Evolutionary conservation across 371 early-diverging fungal species (phyloP).

Genomic region (Synchytrium microbalum): DNA sequence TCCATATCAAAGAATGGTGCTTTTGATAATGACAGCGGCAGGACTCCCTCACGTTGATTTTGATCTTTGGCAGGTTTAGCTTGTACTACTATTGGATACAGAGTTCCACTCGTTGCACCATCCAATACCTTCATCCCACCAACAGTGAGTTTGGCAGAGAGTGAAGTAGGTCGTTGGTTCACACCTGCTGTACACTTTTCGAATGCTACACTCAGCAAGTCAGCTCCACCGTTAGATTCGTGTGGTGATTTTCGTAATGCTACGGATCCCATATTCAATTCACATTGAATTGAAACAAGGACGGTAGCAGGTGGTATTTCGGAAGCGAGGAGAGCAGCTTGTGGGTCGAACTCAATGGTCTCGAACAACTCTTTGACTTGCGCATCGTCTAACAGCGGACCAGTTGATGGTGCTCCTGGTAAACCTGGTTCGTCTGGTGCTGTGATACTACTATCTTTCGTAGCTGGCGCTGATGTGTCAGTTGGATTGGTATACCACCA

Average conservation of each 20-base stretch:
- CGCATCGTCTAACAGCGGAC: conserved; percentile 39
- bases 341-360: conserved; percentile 90
- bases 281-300: conserved; percentile 55
- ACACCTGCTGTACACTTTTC: conserved; percentile 42
- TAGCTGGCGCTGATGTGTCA: conserved; percentile 13
- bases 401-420: background rate
- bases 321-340: conserved; percentile 50
- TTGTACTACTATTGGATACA: conserved; percentile 75
- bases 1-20: conserved; percentile 65
- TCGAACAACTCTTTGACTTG: conserved; percentile 84
- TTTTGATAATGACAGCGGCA: background rate
- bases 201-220: conserved; percentile 50
- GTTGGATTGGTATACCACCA: conserved; percentile 18
- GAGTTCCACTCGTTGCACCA: conserved; percentile 61
- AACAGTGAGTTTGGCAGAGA: conserved; percentile 63
- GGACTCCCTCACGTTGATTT: conserved; percentile 6
- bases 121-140: conserved; percentile 74
- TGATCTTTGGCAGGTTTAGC: conserved; percentile 56
- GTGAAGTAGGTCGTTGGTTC: conserved; percentile 58
- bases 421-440: background rate
- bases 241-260: conserved; percentile 47
- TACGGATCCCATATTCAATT: conserved; percentile 79
- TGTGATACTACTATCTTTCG: conserved; percentile 20
- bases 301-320: conserved; percentile 76
- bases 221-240: background rate